A percentile compares a stretch with the other conserved stretches of the same genome.
These are phyloP conservation scores for Heritiera littoralis DNA, from an alignment of 345 rosid genomes.

Conservation along the genomic window DNA sequence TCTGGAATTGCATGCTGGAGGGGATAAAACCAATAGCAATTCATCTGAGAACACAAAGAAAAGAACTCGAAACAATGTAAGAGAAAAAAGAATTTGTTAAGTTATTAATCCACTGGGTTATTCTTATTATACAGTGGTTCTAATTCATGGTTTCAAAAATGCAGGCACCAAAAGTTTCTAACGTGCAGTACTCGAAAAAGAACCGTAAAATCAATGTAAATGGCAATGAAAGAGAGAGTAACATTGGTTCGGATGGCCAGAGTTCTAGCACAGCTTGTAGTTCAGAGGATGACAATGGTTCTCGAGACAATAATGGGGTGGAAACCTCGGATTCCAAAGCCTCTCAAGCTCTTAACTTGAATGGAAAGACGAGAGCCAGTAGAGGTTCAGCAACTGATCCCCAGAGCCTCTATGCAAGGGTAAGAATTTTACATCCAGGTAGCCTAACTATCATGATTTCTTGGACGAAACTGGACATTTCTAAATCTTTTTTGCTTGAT, in stretches of 20 bases:
- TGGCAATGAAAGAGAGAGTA: conserved; percentile 38
- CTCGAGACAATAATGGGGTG: conserved; percentile 40
- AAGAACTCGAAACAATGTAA: conserved; percentile 46
- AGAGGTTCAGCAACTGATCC: conserved; percentile 95
- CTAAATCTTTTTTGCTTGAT: not conserved
- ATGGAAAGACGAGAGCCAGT: conserved; percentile 66
- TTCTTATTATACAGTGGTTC: not conserved
- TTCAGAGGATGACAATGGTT: conserved; percentile 67
- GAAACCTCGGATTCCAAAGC: conserved; percentile 31
- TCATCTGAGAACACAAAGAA: conserved; percentile 35
- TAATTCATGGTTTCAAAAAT: conserved; percentile 5
- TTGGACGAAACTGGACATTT: too few species aligned
- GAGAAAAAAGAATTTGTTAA: conserved; percentile 6
- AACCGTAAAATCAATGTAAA: conserved; percentile 36
- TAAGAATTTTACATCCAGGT: conserved; percentile 28
- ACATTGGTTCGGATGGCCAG: conserved; percentile 51
- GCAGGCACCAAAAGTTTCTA: conserved; percentile 34
- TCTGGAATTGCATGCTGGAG: conserved; percentile 21
- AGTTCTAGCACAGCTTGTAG: conserved; percentile 48
- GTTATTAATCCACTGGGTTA: not conserved
- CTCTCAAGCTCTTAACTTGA: conserved; percentile 44
- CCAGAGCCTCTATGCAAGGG: conserved; percentile 94
- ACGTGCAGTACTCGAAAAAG: conserved; percentile 40
- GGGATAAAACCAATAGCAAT: conserved; percentile 19
- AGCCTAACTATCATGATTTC: not conserved